These are phyloP conservation scores for Aquilaria sinensis DNA, from an alignment of 345 rosid genomes.

Conservation along the genomic window DNA sequence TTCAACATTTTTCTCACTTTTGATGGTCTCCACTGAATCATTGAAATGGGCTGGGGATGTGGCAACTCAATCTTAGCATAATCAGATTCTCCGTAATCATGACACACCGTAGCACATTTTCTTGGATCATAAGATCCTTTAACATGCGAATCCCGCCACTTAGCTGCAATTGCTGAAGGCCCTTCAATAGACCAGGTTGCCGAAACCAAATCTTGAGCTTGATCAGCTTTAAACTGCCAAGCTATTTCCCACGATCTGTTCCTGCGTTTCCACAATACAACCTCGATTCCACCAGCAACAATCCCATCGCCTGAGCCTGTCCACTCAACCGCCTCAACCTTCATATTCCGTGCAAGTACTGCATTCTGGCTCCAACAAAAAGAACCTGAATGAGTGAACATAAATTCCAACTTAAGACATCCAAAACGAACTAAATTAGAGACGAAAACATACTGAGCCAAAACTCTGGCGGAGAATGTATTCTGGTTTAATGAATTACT, in stretches of 20 bases:
- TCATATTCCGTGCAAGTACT: slow-evolving; percentile 56
- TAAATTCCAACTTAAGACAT: slow-evolving; percentile 32
- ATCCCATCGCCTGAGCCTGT: slow-evolving; percentile 88
- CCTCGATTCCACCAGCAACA: slow-evolving; percentile 64
- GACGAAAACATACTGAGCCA: neutral
- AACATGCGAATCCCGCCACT: slow-evolving; percentile 23
- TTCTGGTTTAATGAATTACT: too few relatives aligned
- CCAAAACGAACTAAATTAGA: slow-evolving; percentile 7
- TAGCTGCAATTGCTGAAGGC: slow-evolving; percentile 62
- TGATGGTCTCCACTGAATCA: slow-evolving; percentile 85
- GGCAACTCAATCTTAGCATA: slow-evolving; percentile 36
- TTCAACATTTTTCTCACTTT: slow-evolving; percentile 27
- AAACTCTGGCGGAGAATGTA: too few relatives aligned
- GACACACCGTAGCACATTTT: slow-evolving; percentile 44
- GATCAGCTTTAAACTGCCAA: slow-evolving; percentile 60
- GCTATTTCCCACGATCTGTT: slow-evolving; percentile 78
- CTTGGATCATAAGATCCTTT: slow-evolving; percentile 33
- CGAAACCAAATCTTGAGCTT: slow-evolving; percentile 72
- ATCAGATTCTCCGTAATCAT: slow-evolving; percentile 38
- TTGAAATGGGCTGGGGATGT: slow-evolving; percentile 72
- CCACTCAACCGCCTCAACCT: slow-evolving; percentile 82
- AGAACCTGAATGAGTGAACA: slow-evolving; percentile 84
- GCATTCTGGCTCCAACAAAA: slow-evolving; percentile 98
- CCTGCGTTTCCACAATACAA: slow-evolving; percentile 74
- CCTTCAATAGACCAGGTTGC: slow-evolving; percentile 74